Evolutionary conservation across 805 yeast genomes (phyloP).

Genomic region (Candida mattraensis): DNA sequence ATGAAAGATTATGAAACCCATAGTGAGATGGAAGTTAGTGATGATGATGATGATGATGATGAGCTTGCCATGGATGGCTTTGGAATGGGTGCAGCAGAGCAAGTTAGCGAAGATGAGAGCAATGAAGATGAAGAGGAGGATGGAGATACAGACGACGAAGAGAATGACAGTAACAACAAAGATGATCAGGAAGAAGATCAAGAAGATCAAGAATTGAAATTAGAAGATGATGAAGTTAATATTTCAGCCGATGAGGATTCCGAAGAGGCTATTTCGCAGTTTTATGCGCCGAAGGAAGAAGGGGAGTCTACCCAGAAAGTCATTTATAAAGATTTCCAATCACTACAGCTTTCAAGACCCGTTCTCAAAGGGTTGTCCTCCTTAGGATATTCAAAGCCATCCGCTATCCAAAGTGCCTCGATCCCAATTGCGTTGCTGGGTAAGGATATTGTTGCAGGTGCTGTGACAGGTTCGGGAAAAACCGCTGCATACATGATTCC

Average conservation of each 20-base stretch:
- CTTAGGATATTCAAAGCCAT: slow-evolving; percentile 82
- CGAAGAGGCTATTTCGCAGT: slow-evolving; percentile 79
- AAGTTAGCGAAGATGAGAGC: slow-evolving; percentile 32
- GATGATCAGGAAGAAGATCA: slow-evolving; percentile 35
- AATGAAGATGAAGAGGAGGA: slow-evolving; percentile 25
- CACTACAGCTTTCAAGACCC: slow-evolving; percentile 85
- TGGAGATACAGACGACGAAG: slow-evolving; percentile 21
- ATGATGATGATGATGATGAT: slow-evolving; percentile 37
- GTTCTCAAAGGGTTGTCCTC: slow-evolving; percentile 77
- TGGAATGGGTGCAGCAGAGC: slow-evolving; percentile 36
- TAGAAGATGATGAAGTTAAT: slow-evolving; percentile 26
- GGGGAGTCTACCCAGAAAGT: slow-evolving; percentile 42
- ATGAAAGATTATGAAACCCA: slow-evolving; percentile 31
- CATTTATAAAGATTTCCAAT: slow-evolving; percentile 66
- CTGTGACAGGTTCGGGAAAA: slow-evolving; percentile 99
- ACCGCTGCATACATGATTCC: slow-evolving; percentile 99
- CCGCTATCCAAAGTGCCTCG: slow-evolving; percentile 91
- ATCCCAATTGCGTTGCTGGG: slow-evolving; percentile 93
- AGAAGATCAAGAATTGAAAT: slow-evolving; percentile 32
- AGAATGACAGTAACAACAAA: slow-evolving; percentile 33
- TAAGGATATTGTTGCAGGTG: slow-evolving; percentile 97
- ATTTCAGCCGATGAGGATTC: slow-evolving; percentile 53
- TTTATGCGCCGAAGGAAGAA: slow-evolving; percentile 63
- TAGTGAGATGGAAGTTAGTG: slow-evolving; percentile 18
- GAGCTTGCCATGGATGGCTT: slow-evolving; percentile 44